phyloP scores from a whole-genome alignment of 768 basidiomycete species.

The Lentinula guzmanii region DNA sequence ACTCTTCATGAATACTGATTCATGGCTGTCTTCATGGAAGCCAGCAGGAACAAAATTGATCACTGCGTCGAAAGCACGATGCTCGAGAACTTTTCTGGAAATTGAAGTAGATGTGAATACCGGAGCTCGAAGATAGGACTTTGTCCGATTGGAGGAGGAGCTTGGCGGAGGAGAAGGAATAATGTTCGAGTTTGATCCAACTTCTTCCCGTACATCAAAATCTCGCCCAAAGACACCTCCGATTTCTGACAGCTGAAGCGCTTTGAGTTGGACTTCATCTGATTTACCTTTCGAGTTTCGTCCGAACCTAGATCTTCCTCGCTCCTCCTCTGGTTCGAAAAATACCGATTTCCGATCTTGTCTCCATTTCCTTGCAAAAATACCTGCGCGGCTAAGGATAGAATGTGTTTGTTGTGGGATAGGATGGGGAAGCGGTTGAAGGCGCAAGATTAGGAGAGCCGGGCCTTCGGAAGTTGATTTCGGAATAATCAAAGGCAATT shows the following conservation, averaged over 20 bases:
- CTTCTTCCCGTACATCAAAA: not conserved
- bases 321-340: not conserved
- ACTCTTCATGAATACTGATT: not conserved
- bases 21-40: not conserved
- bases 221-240: conserved; percentile 3
- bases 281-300: not conserved
- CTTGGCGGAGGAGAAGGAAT: not conserved
- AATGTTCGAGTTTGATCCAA: not conserved
- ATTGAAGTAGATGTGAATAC: not conserved
- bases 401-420: conserved; percentile 29
- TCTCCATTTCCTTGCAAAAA: not conserved
- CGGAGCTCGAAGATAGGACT: not conserved
- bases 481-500: conserved; percentile 16
- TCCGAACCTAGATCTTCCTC: not conserved
- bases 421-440: conserved; percentile 26
- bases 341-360: not conserved
- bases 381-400: not conserved
- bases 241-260: not conserved
- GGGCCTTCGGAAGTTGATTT: not conserved
- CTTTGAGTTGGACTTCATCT: not conserved
- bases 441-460: conserved; percentile 9
- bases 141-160: not conserved
- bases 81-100: not conserved
- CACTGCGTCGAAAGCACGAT: not conserved
- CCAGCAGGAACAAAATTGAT: not conserved